Conservation (phyloP, 192 early-diverging fungal species). For the Allomyces macrogynus region DNA sequence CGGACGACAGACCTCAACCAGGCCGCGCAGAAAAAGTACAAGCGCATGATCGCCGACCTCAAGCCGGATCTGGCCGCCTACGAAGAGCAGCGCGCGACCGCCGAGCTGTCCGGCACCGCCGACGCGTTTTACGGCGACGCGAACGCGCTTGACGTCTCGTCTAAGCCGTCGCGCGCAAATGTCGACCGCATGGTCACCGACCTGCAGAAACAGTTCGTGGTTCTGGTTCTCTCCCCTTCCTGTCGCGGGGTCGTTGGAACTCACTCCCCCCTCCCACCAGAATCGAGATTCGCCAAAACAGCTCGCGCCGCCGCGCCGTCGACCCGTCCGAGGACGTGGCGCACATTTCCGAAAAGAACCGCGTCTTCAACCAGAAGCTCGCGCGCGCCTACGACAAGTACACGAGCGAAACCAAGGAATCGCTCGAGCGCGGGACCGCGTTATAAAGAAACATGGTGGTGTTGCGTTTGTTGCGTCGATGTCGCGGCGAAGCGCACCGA, state of each 20-base stretch:
- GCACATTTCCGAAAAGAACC: conserved; percentile 93
- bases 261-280: conserved; percentile 7
- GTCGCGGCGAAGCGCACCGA: no score
- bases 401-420: conserved; percentile 17
- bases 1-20: conserved; percentile 51
- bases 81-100: conserved; percentile 30
- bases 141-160: conserved; percentile 42
- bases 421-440: no score
- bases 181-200: conserved; percentile 48
- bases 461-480: no score
- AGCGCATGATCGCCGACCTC: conserved; percentile 49
- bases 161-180: conserved; percentile 37
- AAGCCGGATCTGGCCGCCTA: conserved; percentile 68
- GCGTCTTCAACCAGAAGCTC: conserved; percentile 91
- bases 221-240: neutral
- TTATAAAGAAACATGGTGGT: no score
- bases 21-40: conserved; percentile 73
- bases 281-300: conserved; percentile 31
- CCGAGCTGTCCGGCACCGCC: conserved; percentile 14
- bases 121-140: conserved; percentile 37
- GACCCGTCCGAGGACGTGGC: conserved; percentile 75
- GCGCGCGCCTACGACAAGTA: conserved; percentile 83
- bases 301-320: conserved; percentile 40
- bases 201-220: conserved; percentile 50
- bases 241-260: no score